A percentile compares a stretch with the other conserved stretches of the same genome.
These are phyloP conservation scores for Protea cynaroides DNA, from an alignment of 164 flowering plant genomes.

Conservation along the genomic window DNA sequence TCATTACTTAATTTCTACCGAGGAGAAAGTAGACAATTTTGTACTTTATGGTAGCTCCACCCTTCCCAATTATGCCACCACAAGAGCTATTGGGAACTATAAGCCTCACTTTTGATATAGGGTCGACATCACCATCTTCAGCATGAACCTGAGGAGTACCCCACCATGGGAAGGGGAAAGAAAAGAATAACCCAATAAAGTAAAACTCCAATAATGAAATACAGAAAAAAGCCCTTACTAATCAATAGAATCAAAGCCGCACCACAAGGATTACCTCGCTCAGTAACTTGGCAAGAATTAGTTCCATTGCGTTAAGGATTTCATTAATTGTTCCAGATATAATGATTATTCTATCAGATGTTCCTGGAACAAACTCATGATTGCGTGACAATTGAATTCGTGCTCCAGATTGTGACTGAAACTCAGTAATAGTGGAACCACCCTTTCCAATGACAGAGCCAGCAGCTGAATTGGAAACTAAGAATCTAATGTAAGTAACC, in stretches of 20 bases:
- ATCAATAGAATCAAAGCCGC: neutral
- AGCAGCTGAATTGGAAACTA: conserved; percentile 94
- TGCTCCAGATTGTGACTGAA: conserved; percentile 89
- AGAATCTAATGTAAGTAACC: conserved; percentile 69
- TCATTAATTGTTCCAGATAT: conserved; percentile 69
- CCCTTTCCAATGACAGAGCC: conserved; percentile 99
- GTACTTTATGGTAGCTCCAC: conserved; percentile 92
- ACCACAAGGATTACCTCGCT: conserved; percentile 57
- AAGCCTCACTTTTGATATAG: conserved; percentile 71
- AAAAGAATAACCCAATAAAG: neutral
- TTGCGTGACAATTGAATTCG: conserved; percentile 91
- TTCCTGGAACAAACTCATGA: conserved; percentile 92
- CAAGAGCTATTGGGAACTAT: conserved; percentile 88
- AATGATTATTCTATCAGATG: conserved; percentile 92
- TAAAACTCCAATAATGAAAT: neutral
- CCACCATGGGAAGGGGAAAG: neutral
- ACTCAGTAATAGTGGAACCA: conserved; percentile 89
- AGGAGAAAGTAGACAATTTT: neutral
- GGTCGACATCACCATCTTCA: conserved; percentile 72
- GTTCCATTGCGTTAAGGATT: conserved; percentile 68
- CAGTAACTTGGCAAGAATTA: conserved; percentile 63
- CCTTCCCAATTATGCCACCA: conserved; percentile 97
- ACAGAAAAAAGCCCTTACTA: neutral
- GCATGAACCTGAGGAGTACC: conserved; percentile 39
- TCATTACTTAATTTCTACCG: neutral